phyloP scores from a whole-genome alignment of 1,284 basidiomycete species.

The Marasmius fiardii region DNA sequence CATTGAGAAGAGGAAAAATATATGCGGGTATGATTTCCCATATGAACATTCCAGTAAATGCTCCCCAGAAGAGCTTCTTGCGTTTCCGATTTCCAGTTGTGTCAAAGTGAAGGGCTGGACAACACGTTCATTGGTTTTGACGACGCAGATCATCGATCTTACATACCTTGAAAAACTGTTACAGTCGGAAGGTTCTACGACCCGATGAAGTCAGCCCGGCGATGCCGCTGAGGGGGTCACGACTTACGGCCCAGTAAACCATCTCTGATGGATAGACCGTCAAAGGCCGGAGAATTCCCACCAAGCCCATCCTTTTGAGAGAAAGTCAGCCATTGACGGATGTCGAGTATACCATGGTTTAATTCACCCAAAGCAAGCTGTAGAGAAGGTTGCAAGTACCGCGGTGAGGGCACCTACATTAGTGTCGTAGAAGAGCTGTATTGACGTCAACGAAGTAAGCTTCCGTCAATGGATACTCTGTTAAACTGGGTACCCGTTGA shows the following conservation, averaged over 20 bases:
- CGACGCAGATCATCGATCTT: too few species aligned
- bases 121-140: neutral
- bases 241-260: slow-evolving; percentile 60
- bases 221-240: neutral
- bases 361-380: slow-evolving; percentile 56
- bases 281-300: slow-evolving; percentile 53
- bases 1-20: slow-evolving; percentile 58
- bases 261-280: slow-evolving; percentile 70
- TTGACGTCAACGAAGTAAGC: neutral
- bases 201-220: neutral
- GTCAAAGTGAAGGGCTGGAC: slow-evolving; percentile 51
- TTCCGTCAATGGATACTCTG: neutral
- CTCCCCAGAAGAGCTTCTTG: slow-evolving; percentile 59
- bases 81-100: slow-evolving; percentile 44
- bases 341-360: neutral
- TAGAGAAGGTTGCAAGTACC: slow-evolving; percentile 62
- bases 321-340: neutral
- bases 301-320: slow-evolving; percentile 47
- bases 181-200: slow-evolving; percentile 53
- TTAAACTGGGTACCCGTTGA: slow-evolving; percentile 41
- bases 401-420: slow-evolving; percentile 54
- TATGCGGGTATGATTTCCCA: slow-evolving; percentile 60
- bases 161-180: slow-evolving; percentile 55
- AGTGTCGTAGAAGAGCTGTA: slow-evolving; percentile 57
- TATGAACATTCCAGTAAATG: slow-evolving; percentile 51